Evolutionary conservation across 2,329 filamentous ascomycete species (phyloP).

Genomic region (Talaromyces amestolkiae): DNA sequence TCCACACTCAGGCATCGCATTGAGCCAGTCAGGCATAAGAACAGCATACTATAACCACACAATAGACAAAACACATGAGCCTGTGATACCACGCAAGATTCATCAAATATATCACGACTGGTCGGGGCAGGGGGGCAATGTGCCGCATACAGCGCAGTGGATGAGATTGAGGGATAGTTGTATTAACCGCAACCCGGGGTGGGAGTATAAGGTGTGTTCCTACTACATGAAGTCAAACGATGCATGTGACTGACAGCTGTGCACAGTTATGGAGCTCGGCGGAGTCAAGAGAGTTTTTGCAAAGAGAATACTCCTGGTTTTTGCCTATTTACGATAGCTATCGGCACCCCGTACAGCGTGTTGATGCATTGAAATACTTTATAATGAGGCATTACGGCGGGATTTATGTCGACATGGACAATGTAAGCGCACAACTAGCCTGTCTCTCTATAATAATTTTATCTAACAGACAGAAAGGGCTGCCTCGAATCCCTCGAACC

Average conservation of each 20-base stretch:
- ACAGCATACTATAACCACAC: constrained; percentile 15
- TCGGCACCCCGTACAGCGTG: constrained; percentile 24
- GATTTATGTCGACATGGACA: constrained; percentile 29
- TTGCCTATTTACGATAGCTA: constrained; percentile 26
- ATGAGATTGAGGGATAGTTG: constrained; percentile 18
- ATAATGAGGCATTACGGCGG: constrained; percentile 27
- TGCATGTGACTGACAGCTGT: background rate
- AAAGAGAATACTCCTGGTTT: constrained; percentile 26
- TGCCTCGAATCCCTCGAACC: constrained; percentile 20
- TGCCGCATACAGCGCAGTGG: constrained; percentile 21
- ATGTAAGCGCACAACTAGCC: background rate
- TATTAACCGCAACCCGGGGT: constrained; percentile 19
- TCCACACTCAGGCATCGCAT: constrained; percentile 14
- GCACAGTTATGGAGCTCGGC: constrained; percentile 26
- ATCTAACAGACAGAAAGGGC: constrained; percentile 12
- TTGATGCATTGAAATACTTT: constrained; percentile 28
- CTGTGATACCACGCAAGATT: constrained; percentile 22
- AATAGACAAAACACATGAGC: background rate
- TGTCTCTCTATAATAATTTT: background rate
- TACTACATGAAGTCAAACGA: background rate
- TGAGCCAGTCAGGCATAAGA: constrained; percentile 12
- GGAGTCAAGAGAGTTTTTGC: constrained; percentile 24
- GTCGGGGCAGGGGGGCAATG: constrained; percentile 9
- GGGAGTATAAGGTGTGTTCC: constrained; percentile 20
- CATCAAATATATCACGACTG: constrained; percentile 23